Base-by-base conservation (phyloP, 345 rosid species). In the Microcos paniculata region DNA sequence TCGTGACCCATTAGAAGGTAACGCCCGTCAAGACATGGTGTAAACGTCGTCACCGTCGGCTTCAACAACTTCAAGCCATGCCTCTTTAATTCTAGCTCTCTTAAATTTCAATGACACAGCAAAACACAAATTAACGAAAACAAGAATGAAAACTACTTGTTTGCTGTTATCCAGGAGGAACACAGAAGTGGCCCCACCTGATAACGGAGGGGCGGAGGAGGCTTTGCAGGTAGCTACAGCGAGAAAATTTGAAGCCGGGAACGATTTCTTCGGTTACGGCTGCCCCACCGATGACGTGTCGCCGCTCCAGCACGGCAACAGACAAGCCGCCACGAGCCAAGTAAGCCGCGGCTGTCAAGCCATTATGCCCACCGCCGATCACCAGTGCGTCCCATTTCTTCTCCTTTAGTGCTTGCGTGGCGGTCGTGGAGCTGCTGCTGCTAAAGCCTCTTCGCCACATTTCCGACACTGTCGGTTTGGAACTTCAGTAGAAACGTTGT, bases 1-100 rank as follows among this genome's bases (percentile, higher is more conserved):
- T 89, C 80, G 18, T 90, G 84, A 53, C 98, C 98, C 52, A 90
- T 72, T 8, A 94, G 80, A 72, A 94, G 90, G 71, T 89, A 92
- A 24, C 94, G 90, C 4, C 98, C 97, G 75, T 92, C 98, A n/a
- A 90, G 67, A 84, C 97, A 94, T 26, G 97, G 98, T 62, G 97
- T 92, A 81, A 94, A 94, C 53, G 98, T 87, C 38, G 94, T 84
- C 21, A 96, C 90, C 76, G 68, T 87, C 76, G 93, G 85, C 88
- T 84, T 88, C 84, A 94, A 61, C 75, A 94, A 76, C 86, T 92
- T 94, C 78, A 94, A 28, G 9, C 98, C 94, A 48, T 94, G 98
- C 63, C 87, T 89, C 24, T 77, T 87, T 70, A 92, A 78, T 80
- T 89, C 93, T 58, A 94, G 78, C 53, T 94, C 98, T 75, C 98